Evolutionary conservation across 306 rosid genomes (phyloP).

Genomic region (Albizia julibrissin): DNA sequence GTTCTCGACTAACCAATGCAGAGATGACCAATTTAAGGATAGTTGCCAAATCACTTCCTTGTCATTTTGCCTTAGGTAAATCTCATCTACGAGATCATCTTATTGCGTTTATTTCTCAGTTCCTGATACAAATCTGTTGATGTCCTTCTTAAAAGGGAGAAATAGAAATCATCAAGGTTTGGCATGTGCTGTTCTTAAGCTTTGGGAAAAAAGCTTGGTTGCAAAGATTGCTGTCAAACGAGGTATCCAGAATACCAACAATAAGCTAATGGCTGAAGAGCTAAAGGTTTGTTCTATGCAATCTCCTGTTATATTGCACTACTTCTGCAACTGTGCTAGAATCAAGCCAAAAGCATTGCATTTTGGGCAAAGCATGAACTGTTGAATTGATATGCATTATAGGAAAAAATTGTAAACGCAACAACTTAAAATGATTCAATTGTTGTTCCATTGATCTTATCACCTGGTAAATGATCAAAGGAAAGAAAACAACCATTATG

Average conservation of each 20-base stretch:
- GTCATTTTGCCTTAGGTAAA: constrained; percentile 95
- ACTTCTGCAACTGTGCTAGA: constrained; percentile 17
- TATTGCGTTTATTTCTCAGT: constrained; percentile 5
- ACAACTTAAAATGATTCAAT: not conserved
- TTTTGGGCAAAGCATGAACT: constrained; percentile 15
- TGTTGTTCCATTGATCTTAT: constrained; percentile 2
- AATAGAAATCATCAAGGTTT: constrained; percentile 95
- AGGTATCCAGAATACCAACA: constrained; percentile 95
- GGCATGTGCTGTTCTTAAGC: constrained; percentile 77
- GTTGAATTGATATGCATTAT: constrained; percentile 13
- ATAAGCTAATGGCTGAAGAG: constrained; percentile 94
- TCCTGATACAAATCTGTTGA: constrained; percentile 32
- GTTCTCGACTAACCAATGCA: constrained; percentile 67
- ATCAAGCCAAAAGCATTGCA: constrained; percentile 26
- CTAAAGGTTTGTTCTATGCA: constrained; percentile 60
- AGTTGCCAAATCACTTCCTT: constrained; percentile 82
- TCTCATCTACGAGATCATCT: constrained; percentile 27
- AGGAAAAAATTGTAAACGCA: not conserved
- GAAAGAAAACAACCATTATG: not conserved
- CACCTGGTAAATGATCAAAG: constrained; percentile 3
- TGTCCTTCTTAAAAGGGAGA: constrained; percentile 62
- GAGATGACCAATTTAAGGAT: constrained; percentile 82
- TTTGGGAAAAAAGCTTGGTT: constrained; percentile 93
- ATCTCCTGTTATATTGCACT: constrained; percentile 14
- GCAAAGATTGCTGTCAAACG: constrained; percentile 93